Evolutionary conservation across 257 asterid genomes (phyloP), one percentile per base, ranked within the genome.

Genomic region (Coffea canephora): DNA sequence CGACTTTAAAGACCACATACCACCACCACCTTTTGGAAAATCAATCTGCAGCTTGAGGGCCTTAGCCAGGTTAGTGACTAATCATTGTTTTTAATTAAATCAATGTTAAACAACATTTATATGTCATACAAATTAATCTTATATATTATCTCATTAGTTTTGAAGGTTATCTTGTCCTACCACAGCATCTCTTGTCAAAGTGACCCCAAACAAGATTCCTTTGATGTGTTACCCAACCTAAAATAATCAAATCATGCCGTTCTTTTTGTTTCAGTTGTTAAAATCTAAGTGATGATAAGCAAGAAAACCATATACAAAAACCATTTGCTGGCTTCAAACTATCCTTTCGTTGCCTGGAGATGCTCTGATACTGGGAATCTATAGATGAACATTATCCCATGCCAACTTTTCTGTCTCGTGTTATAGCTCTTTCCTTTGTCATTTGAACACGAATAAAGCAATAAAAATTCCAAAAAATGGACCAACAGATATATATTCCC

Each of bases 351-450:
- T 41, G 27, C 16, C 41, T 69, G 13, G 4, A 69, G 27, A 18
- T 18, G 52, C 31, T 69, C 12, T 21, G 21, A 16, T 52, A 19
- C 52, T 16, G 16, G 41, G 52, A 41, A 69, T 69, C 54, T 54
- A 18, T 19, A 15, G 54, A 69, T 43, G 54, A 41, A 55, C 39
- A 39, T 59, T 45, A 75, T 59, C 57, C 55, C 41, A 3, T 23
- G 78, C 78, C 78, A 41, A 9, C 71, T 57, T 21, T 59, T 74
- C 77, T 75, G 78, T 75, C 78, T 75, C 70, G 23, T 75, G 9
- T 27, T 57, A 45, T 36, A 75, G 57, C 57, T n/a, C 71, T 59
- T 57, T 59, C 65, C 70, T 75, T 75, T 39, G 73, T 69, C 50
- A 34, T 55, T 45, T 46, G 21, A 45, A 46, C 75, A 15, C 9